Base-by-base conservation (phyloP, 2,329 filamentous ascomycete genomes). In the Diaporthe australafricana region DNA sequence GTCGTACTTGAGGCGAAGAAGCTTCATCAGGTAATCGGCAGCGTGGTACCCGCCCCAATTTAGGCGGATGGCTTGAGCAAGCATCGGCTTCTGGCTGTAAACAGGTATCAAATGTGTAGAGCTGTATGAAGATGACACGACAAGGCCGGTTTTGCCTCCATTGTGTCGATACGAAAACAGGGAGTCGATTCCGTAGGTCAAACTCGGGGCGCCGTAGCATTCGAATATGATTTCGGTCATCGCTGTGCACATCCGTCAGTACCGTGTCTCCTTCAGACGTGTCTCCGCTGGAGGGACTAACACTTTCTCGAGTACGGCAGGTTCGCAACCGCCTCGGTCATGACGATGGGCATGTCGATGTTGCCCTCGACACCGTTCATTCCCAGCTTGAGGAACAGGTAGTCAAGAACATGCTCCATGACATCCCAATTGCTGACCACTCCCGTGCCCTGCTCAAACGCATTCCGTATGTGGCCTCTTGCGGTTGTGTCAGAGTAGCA, bases 191-290 rank as follows among this genome's bases (percentile, higher is more conserved):
- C 96, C 96, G 82, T 96, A 98, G 22, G 95, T 93, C 32, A 98
- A 88, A 1, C 94, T 96, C 0, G 96, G 96, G 14, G 94, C 95
- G 72, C 91, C 90, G 81, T 99, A 99, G 83, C 95, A 97, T 82
- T 99, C 96, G 81, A 98, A 99, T 14, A 99, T 86, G 70, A 98
- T 96, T 80, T 99, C 96, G 53, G 94, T 97, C 96, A 98, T 98
- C 76, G 94, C 94, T 97, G 75, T 68, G 71, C 68, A 50, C 25
- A 57, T 68, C 71, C 32, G 79, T 84, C 75, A 82, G 76, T 68
- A 35, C 48, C 48, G 16, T 71, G 75, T 22, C 7, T 12, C 8
- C 8, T 9, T 8, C 30, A 76, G 35, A 3, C n/a, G 20, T 14
- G 7, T 9, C 35, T 30, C n/a, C 42, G 47, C 35, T 14, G 12